Evolutionary conservation across 345 rosid genomes (phyloP).

Genomic region (Hypericum perforatum): DNA sequence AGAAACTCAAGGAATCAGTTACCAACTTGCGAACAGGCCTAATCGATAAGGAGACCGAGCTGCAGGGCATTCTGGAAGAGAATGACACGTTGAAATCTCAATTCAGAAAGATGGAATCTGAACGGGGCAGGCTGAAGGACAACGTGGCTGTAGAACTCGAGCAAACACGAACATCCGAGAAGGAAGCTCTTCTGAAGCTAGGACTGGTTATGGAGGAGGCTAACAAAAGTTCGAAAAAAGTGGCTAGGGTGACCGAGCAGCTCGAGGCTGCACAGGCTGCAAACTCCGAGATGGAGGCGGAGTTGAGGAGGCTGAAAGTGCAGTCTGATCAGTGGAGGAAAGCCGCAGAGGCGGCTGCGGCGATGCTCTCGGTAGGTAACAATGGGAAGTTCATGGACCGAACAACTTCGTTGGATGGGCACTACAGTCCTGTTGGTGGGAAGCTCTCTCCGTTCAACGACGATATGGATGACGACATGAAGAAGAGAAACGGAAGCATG

Average conservation of each 20-base stretch:
- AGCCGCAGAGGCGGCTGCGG: constrained; percentile 6
- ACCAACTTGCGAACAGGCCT: neutral
- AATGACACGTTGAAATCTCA: neutral
- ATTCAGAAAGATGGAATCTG: neutral
- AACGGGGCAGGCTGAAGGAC: too few species aligned
- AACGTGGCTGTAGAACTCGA: constrained; percentile 16
- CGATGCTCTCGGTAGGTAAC: constrained; percentile 2
- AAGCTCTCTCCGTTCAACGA: constrained; percentile 34
- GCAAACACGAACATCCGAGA: constrained; percentile 37
- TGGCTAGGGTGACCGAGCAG: constrained; percentile 7
- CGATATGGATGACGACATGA: constrained; percentile 13
- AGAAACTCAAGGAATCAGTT: constrained; percentile 32
- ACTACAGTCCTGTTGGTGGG: constrained; percentile 14
- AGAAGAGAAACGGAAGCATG: constrained; percentile 3
- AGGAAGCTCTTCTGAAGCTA: constrained; percentile 57
- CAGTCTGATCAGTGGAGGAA: constrained; percentile 10
- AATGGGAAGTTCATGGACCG: constrained; percentile 1
- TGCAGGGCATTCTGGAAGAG: constrained; percentile 1
- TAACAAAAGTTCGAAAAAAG: neutral
- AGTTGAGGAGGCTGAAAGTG: constrained; percentile 7
- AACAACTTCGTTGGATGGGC: neutral
- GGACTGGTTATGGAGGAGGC: constrained; percentile 13
- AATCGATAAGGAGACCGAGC: constrained; percentile 7
- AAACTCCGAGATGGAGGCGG: constrained; percentile 4
- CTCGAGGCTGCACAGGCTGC: constrained; percentile 2